Conservation (phyloP, 768 basidiomycete genomes). For the Tephrocybe sp. region DNA sequence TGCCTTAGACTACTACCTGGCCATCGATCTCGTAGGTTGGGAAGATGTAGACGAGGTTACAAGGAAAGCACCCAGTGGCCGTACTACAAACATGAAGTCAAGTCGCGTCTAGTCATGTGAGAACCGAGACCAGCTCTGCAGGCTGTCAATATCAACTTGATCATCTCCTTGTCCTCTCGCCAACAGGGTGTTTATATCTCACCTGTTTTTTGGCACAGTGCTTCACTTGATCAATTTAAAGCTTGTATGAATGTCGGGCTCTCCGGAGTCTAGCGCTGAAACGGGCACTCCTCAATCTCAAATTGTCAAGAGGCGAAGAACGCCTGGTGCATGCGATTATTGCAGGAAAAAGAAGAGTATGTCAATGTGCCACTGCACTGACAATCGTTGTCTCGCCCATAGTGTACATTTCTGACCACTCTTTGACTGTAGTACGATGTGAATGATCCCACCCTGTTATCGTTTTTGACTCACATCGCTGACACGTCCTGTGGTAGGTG, state of each 20-base stretch:
- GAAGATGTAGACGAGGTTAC: too few species aligned
- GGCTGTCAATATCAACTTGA: too few species aligned
- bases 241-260: constrained; percentile 8
- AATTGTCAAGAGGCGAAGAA: constrained; percentile 50
- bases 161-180: too few species aligned
- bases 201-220: too few species aligned
- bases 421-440: constrained; percentile 31
- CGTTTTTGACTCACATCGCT: constrained; percentile 28
- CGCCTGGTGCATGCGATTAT: constrained; percentile 70
- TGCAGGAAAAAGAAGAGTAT: constrained; percentile 74
- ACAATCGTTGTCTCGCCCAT: not conserved
- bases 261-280: constrained; percentile 1
- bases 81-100: too few species aligned
- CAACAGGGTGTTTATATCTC: too few species aligned
- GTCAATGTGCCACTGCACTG: constrained; percentile 15
- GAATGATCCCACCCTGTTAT: constrained; percentile 12
- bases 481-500: constrained; percentile 54
- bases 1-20: too few species aligned
- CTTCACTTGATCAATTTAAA: too few species aligned
- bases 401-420: constrained; percentile 4
- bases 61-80: too few species aligned
- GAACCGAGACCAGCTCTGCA: too few species aligned
- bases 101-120: too few species aligned
- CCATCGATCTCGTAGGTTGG: too few species aligned
- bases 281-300: not conserved